Evolutionary conservation across 2,329 filamentous ascomycete species (phyloP).

Genomic region (Phialophora verrucosa): DNA sequence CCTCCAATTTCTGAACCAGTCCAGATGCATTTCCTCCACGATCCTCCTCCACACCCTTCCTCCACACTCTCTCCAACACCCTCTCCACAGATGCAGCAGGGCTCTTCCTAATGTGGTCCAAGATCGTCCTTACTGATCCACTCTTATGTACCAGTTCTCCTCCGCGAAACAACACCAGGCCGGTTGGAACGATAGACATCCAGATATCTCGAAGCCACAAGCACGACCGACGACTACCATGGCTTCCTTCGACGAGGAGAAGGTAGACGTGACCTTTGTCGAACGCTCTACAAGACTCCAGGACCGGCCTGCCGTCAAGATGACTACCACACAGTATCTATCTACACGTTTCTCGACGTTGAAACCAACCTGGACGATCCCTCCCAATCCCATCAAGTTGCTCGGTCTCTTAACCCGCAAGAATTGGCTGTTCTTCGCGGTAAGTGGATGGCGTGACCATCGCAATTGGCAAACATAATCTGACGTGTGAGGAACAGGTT

Average conservation of each 20-base stretch:
- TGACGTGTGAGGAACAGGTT: constrained; percentile 2
- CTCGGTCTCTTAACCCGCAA: constrained; percentile 3
- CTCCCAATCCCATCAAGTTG: constrained; percentile 5
- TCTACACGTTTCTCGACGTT: constrained; percentile 7
- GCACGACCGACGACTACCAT: not conserved
- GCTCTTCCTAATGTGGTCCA: not conserved
- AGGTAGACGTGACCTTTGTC: not conserved
- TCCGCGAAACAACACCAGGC: not conserved
- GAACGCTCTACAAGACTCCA: not conserved
- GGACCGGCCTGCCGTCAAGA: not conserved
- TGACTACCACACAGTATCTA: not conserved
- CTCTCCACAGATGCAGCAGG: not conserved
- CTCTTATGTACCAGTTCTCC: not conserved
- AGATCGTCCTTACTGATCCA: not conserved
- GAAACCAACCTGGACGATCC: constrained; percentile 6
- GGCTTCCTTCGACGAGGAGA: not conserved
- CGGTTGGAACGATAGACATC: not conserved
- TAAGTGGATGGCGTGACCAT: not conserved
- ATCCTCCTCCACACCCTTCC: not conserved
- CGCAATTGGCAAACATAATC: not conserved
- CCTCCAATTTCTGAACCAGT: constrained; percentile 4
- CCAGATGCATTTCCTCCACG: not conserved
- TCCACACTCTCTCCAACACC: constrained; percentile 3
- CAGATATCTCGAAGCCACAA: not conserved
- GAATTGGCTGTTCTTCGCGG: constrained; percentile 11